phyloP scores from a whole-genome alignment of 257 asterid genomes.

The Echium plantagineum region DNA sequence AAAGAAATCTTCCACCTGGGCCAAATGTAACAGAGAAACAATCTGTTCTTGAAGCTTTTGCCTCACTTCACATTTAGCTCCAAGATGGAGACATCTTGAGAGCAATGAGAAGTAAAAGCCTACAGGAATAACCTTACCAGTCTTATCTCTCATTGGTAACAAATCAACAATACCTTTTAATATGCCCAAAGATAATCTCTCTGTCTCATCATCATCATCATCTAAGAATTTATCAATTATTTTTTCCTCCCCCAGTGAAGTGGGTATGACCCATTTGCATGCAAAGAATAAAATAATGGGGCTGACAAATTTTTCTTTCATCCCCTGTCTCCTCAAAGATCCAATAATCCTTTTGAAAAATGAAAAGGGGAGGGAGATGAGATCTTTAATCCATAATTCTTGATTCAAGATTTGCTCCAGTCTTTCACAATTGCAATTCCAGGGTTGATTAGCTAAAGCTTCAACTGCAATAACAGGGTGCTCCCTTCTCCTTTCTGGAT shows the following conservation, averaged over 20 bases:
- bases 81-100: conserved; percentile 24
- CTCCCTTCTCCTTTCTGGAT: conserved; percentile 61
- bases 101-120: conserved; percentile 58
- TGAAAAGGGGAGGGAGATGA: conserved; percentile 43
- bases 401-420: conserved; percentile 30
- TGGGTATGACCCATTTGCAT: conserved; percentile 29
- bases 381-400: conserved; percentile 57
- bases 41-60: conserved; percentile 45
- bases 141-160: conserved; percentile 35
- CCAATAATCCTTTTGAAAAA: conserved; percentile 56
- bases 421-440: conserved; percentile 33
- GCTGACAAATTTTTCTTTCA: conserved; percentile 62
- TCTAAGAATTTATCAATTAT: conserved; percentile 7
- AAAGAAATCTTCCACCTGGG: conserved; percentile 38
- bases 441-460: conserved; percentile 27
- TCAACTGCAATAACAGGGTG: conserved; percentile 41
- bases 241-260: conserved; percentile 1
- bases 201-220: conserved; percentile 5
- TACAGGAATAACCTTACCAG: conserved; percentile 40
- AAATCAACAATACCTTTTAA: conserved; percentile 41
- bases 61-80: conserved; percentile 25
- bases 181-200: conserved; percentile 1
- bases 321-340: conserved; percentile 63
- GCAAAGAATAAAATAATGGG: conserved; percentile 55
- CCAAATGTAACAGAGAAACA: conserved; percentile 37